Base-by-base conservation (phyloP, 1,284 basidiomycete genomes). In the Ganoderma sinense region DNA sequence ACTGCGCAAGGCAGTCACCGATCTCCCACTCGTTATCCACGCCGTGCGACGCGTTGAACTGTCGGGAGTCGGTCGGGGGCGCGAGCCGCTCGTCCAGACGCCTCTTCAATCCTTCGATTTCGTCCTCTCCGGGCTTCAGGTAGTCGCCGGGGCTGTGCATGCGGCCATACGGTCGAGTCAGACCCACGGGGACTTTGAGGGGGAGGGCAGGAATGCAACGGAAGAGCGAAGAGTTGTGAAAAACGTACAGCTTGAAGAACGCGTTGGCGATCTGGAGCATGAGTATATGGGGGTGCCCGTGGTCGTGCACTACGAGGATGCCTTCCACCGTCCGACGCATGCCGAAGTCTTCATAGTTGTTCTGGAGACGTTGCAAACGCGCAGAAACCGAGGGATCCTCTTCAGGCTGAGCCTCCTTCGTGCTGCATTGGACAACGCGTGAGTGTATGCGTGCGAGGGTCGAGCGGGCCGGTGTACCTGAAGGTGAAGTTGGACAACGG, bases 191-290 rank as follows among this genome's bases (percentile, higher is more conserved):
- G 33, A 59, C 56, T 62, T 31, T 62, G 41, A 26, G n/a, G 39
- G 8, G 62, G 18, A 63, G 64, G 4, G 62, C 62, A 33, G 62
- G 18, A 63, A 64, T 4, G 62, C 62, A 33, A 36, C 39, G 36
- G 40, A 62, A 13, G 64, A 65, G 36, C 64, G 26, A 48, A 62
- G 62, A 36, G 55, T 26, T 26, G 14, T 23, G 23, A 11, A 55
- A 40, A n/a, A 85, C 94, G 78, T 77, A 96, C 96, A 99, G 89
- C 82, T 99, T 99, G 88, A 98, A 99, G 83, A 98, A 99, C 23
- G 97, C 96, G 80, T 98, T 98, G 41, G 97, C 97, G 78, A 99
- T 98, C 81, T 99, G 97, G 18, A 99, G 88, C 91, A 99, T 97
- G 74, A 99, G 89, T 71, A 99, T 94, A 78, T 99, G 97, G 3